Conservation (phyloP, 2,329 filamentous ascomycete species). For the Corynespora cassiicola region DNA sequence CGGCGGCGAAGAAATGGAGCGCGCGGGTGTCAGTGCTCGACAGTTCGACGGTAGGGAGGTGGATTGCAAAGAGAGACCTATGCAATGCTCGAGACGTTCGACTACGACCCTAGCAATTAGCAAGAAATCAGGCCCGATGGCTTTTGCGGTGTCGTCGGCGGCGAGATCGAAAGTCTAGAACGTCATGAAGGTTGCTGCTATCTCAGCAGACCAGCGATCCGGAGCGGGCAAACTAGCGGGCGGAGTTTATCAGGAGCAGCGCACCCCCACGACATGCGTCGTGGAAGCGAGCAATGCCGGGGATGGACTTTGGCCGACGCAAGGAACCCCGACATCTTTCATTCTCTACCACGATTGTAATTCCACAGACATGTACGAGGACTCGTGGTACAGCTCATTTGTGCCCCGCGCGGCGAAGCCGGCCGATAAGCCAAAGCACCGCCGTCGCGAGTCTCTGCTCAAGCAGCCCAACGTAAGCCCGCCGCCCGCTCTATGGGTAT, state of each 20-base stretch:
- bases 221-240: no score
- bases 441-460: conserved; percentile 73
- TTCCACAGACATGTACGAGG: conserved; percentile 71
- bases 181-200: conserved; percentile 22
- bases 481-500: conserved; percentile 40
- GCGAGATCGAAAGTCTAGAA: conserved; percentile 18
- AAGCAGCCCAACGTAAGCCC: conserved; percentile 57
- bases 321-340: conserved; percentile 6
- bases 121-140: conserved; percentile 16
- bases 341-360: not conserved
- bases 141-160: conserved; percentile 9
- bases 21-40: conserved; percentile 2
- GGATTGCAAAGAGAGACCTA: conserved; percentile 23
- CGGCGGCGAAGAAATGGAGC: conserved; percentile 7
- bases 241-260: no score
- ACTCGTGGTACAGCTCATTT: conserved; percentile 80
- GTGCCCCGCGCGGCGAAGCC: conserved; percentile 67
- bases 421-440: conserved; percentile 60
- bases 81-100: conserved; percentile 3
- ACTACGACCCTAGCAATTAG: conserved; percentile 12
- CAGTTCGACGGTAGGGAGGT: conserved; percentile 1
- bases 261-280: conserved; percentile 13
- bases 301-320: not conserved
- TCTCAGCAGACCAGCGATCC: no score
- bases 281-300: not conserved